Conservation (phyloP, 2,329 filamentous ascomycete species). For the Ophiostoma himal-ulmi region DNA sequence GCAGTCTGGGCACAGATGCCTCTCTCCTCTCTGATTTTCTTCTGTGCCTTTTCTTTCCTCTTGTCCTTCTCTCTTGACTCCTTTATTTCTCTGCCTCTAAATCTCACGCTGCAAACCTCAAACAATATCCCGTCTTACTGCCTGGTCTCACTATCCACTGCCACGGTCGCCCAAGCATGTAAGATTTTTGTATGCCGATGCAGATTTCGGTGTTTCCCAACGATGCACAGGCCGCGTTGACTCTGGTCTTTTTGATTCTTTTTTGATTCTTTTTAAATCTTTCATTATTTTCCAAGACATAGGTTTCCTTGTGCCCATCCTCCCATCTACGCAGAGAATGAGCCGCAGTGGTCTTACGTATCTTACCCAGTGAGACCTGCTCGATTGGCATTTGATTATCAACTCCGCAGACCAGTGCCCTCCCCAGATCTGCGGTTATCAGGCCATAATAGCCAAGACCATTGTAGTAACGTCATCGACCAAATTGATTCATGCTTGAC, state of each 20-base stretch:
- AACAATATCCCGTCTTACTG: background rate
- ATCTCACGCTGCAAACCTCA: background rate
- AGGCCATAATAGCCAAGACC: background rate
- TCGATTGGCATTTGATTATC: background rate
- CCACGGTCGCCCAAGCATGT: background rate
- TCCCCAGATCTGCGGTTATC: background rate
- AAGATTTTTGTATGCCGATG: constrained; percentile 1
- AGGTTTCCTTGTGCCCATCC: too few relatives aligned
- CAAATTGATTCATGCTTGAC: background rate
- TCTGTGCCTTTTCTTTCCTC: background rate
- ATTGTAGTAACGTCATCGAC: background rate
- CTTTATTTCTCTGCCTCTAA: background rate
- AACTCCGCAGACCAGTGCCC: background rate
- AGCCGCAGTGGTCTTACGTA: background rate
- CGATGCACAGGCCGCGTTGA: constrained; percentile 7
- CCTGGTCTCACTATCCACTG: background rate
- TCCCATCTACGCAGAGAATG: background rate
- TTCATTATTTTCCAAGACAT: background rate
- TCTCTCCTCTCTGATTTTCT: background rate
- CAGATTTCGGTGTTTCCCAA: constrained; percentile 13
- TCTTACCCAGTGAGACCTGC: background rate
- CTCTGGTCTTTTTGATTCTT: background rate
- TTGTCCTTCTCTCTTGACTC: background rate
- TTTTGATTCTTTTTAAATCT: too few relatives aligned
- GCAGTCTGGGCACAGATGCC: background rate